Base-by-base conservation (phyloP, 768 basidiomycete species). In the Panus rudis region DNA sequence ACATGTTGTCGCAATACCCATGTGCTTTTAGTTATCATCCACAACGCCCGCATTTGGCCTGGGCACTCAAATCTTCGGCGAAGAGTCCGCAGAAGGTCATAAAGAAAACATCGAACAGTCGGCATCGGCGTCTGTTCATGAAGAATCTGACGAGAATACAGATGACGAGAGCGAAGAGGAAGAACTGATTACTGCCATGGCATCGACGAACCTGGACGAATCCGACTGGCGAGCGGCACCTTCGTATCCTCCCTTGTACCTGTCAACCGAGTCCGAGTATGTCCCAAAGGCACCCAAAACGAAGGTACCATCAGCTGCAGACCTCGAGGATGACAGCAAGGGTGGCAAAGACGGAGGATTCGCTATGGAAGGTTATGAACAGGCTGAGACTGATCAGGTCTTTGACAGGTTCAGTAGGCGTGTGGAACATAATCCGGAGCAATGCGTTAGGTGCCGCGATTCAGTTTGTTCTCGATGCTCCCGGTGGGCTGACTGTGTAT, bases 361-460 rank as follows among this genome's bases (percentile, higher is more conserved):
- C 89, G 61, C 69, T 10, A 64, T 75, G 4, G 92, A 94, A 59
- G 68, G 73, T 16, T 94, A 89, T 57, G 92, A 92, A 63, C 81
- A 85, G 55, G 84, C 84, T 12, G 56, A 85, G 37, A 70, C 84
- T 34, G 93, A 97, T 61, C 79, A 80, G 42, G 77, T 90, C 3
- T 97, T 98, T 59, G 84, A 92, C 53, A 72, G 78, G 14, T 98
- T 96, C 57, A 78, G 77, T 40, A 78, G 78, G 54, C 71, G 91
- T 25, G 76, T 90, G 10, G 70, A 64, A 30, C 69, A 75, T 48
- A 80, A 84, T 55, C 81, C 82, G 20, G 76, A 84, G 51, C 94
- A 98, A 59, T 93, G 92, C 51, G 66, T 98, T 37, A 74, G 94
- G 91, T 92, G 45, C 19, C 22, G 26, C 45, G 47, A 20, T 27